Conservation (phyloP, 768 basidiomycete species). For the Lactifluus echinatus region DNA sequence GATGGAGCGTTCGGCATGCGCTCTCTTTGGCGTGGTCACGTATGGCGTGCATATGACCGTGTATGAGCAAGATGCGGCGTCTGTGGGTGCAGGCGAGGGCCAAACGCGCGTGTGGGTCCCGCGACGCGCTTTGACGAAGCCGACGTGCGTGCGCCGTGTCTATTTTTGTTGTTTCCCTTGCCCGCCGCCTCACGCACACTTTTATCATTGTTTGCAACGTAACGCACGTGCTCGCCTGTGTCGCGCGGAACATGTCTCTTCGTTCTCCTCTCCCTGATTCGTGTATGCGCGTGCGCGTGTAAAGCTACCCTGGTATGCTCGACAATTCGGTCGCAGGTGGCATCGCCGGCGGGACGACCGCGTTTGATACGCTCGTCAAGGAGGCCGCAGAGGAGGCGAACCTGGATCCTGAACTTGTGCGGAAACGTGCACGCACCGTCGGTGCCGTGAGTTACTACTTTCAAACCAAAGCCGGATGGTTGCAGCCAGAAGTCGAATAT, state of each 20-base stretch:
- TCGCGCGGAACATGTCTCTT: no score
- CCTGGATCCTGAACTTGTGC: conserved; percentile 56
- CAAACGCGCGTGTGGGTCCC: conserved; percentile 76
- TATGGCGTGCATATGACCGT: conserved; percentile 90
- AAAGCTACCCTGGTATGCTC: conserved; percentile 73
- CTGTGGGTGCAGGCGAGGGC: conserved; percentile 20
- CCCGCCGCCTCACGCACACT: neutral
- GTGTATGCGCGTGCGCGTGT: neutral
- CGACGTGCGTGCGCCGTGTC: conserved; percentile 50
- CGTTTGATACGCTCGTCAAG: conserved; percentile 73
- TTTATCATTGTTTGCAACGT: neutral
- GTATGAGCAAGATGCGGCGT: conserved; percentile 41
- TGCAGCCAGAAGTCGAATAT: conserved; percentile 87
- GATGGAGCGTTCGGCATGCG: conserved; percentile 84
- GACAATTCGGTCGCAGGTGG: conserved; percentile 94
- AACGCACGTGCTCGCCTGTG: no score
- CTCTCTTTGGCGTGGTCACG: conserved; percentile 83
- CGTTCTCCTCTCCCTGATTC: neutral
- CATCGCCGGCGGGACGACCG: conserved; percentile 68
- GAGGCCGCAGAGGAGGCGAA: conserved; percentile 94
- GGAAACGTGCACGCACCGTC: conserved; percentile 45
- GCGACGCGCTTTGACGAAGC: conserved; percentile 75
- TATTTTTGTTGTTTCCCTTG: neutral
- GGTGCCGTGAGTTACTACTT: conserved; percentile 81
- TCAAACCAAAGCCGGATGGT: conserved; percentile 59